A percentile compares a stretch with the other conserved stretches of the same genome.
Evolutionary conservation across 108 stramenopile genomes (phyloP).

Genomic region (Poteriospumella lacustris): DNA sequence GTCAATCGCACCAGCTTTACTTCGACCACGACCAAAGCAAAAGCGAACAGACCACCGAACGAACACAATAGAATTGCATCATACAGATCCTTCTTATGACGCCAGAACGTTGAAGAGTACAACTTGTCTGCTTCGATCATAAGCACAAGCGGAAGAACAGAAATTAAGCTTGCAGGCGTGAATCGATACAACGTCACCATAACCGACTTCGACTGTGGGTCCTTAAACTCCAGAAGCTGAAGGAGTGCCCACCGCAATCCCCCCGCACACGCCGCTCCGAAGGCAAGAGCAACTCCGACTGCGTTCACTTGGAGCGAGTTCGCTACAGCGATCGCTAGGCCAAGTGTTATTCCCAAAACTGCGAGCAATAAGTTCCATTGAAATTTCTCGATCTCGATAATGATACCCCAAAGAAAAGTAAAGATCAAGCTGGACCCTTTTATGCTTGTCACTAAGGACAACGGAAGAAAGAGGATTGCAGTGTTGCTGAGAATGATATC

Average conservation of each 20-base stretch:
- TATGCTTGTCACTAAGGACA: slow-evolving; percentile 30
- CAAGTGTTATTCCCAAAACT: slow-evolving; percentile 9
- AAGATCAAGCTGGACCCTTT: slow-evolving; percentile 31
- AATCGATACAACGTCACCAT: slow-evolving; percentile 33
- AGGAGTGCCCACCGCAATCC: slow-evolving; percentile 35
- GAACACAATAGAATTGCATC: neutral
- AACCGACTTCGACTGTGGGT: slow-evolving; percentile 19
- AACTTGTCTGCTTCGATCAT: neutral
- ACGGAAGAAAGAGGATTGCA: slow-evolving; percentile 25
- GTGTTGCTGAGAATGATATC: slow-evolving; percentile 30
- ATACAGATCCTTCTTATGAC: neutral
- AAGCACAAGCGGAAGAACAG: slow-evolving; percentile 25
- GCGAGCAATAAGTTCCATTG: neutral
- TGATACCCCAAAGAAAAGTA: slow-evolving; percentile 27
- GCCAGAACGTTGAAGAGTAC: slow-evolving; percentile 11
- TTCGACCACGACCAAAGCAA: slow-evolving; percentile 30
- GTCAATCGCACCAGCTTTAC: slow-evolving; percentile 31
- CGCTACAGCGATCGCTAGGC: slow-evolving; percentile 23
- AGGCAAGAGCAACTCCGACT: slow-evolving; percentile 18
- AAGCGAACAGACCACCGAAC: slow-evolving; percentile 24
- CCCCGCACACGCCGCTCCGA: slow-evolving; percentile 22
- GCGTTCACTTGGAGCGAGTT: neutral
- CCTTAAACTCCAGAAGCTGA: slow-evolving; percentile 25
- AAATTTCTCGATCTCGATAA: slow-evolving; percentile 29
- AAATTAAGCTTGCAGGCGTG: slow-evolving; percentile 27